A percentile compares a stretch with the other conserved stretches of the same genome.
Conservation (phyloP, 1,284 basidiomycete species). For the Xerocomus amazonicus region DNA sequence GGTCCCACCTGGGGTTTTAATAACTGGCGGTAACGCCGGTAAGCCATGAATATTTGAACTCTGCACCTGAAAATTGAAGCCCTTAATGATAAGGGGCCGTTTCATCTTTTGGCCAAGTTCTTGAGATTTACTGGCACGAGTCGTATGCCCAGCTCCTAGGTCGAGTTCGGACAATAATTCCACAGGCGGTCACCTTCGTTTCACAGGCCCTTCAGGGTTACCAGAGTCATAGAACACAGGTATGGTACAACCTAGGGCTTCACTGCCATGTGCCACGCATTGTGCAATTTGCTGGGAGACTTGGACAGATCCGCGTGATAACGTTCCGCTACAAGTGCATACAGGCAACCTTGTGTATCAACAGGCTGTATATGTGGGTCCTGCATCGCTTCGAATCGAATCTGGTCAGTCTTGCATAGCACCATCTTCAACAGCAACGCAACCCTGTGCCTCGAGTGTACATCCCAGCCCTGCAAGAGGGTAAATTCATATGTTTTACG, state of each 20-base stretch:
- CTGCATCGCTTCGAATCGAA: constrained; percentile 17
- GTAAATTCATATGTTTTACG: constrained; percentile 38
- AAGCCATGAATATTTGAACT: constrained; percentile 2
- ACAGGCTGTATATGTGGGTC: constrained; percentile 33
- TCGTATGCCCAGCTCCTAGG: constrained; percentile 9
- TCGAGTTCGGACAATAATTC: neutral
- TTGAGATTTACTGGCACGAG: constrained; percentile 23
- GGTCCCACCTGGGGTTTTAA: constrained; percentile 38
- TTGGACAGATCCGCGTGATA: constrained; percentile 27
- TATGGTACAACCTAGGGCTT: constrained; percentile 18
- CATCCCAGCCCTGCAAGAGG: constrained; percentile 29
- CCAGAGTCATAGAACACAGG: constrained; percentile 4
- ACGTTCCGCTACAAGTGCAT: constrained; percentile 24
- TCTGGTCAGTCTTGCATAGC: constrained; percentile 6
- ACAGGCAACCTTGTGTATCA: constrained; percentile 36
- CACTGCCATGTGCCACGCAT: constrained; percentile 23
- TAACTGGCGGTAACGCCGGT: constrained; percentile 40
- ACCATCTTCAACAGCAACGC: constrained; percentile 26
- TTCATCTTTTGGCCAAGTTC: constrained; percentile 2
- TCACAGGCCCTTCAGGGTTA: constrained; percentile 16
- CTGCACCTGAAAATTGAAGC: constrained; percentile 12
- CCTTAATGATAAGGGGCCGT: constrained; percentile 12
- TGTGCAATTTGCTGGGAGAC: constrained; percentile 25
- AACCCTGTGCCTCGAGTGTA: constrained; percentile 32
- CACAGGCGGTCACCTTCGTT: constrained; percentile 24